A percentile compares a stretch with the other conserved stretches of the same genome.
These are phyloP conservation scores for Diaporthe velutina DNA, from an alignment of 2,329 filamentous ascomycete species.

Conservation along the genomic window DNA sequence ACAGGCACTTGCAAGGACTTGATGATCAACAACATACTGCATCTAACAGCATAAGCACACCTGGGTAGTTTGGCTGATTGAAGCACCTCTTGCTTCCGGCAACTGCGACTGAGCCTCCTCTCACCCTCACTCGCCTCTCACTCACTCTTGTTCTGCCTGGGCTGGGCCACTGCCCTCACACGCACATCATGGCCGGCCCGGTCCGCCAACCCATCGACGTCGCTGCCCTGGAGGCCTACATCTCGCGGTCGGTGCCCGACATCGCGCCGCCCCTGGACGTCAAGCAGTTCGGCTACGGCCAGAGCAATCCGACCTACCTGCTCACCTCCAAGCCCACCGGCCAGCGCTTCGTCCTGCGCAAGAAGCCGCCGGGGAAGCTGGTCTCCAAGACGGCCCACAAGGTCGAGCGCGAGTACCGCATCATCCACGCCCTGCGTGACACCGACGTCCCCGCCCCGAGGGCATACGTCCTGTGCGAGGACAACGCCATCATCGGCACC, in stretches of 20 bases:
- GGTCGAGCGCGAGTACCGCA: conserved; percentile 94
- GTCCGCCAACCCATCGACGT: conserved; percentile 94
- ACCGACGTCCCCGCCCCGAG: conserved; percentile 90
- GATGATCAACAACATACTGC: no score
- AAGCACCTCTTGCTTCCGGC: neutral
- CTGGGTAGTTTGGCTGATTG: no score
- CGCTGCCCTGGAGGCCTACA: conserved; percentile 81
- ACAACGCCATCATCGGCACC: conserved; percentile 83
- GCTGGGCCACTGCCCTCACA: neutral
- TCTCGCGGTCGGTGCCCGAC: conserved; percentile 82
- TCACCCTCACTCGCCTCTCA: neutral
- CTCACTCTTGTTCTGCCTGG: neutral
- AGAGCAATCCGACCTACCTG: conserved; percentile 97
- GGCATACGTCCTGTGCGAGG: conserved; percentile 88
- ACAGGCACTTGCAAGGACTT: neutral
- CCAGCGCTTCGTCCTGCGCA: conserved; percentile 87
- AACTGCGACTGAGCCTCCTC: neutral
- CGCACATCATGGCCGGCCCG: conserved; percentile 78
- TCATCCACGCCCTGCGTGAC: conserved; percentile 83
- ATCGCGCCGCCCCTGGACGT: conserved; percentile 87
- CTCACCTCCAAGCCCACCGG: conserved; percentile 77
- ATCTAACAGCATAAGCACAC: neutral
- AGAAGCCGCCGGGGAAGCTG: conserved; percentile 96
- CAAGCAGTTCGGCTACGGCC: conserved; percentile 97
- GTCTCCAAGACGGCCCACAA: conserved; percentile 95